Base-by-base conservation (phyloP, 2,329 filamentous ascomycete genomes). In the Trichoderma brevicompactum region DNA sequence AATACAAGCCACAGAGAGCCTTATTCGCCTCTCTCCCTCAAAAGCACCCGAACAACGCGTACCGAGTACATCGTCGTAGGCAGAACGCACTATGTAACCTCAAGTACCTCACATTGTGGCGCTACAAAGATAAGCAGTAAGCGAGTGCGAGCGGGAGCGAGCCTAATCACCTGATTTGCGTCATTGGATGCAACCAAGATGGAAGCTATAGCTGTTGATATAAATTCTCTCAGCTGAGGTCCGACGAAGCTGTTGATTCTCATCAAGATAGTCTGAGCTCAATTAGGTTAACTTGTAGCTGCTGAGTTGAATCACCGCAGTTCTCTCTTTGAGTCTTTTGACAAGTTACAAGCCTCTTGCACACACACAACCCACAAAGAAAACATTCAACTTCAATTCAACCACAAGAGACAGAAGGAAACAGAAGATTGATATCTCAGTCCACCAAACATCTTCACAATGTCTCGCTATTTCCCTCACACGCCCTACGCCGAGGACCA, bases 401-500 rank as follows among this genome's bases (percentile, higher is more conserved):
- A 34, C 10, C 7, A 52, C n/a, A 10, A 52, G 4, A 15, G 32
- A 7, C 3, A 13, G 13, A 13, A 12, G 34, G 1, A 5, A n/a
- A 36, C 7, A 9, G 15, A 12, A 40, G 34, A 40, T 4, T 13
- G 4, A 28, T 8, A n/a, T 28, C 5, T 28, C 23, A 5, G 5
- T 28, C 50, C 10, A 15, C 2, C 32, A 17, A 53, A 19, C n/a
- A 32, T 53, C 50, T 36, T 38, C 44, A 76, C 58, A 58, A 87
- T 88, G 85, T 85, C 84, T 4, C 82, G 82, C 65, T 81, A 83
- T 73, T 82, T 79, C 73, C 84, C 85, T 6, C 85, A 86, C 71
- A 65, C 85, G 5, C 68, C 79, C 58, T 87, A 87, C 73, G 86
- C 86, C 36, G 87, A 90, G 77, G 87, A 90, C 73, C 88, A 90